Evolutionary conservation across 129 eudicot species (phyloP), one percentile per base, ranked within the genome.

Genomic region (Ambrosia trifida): DNA sequence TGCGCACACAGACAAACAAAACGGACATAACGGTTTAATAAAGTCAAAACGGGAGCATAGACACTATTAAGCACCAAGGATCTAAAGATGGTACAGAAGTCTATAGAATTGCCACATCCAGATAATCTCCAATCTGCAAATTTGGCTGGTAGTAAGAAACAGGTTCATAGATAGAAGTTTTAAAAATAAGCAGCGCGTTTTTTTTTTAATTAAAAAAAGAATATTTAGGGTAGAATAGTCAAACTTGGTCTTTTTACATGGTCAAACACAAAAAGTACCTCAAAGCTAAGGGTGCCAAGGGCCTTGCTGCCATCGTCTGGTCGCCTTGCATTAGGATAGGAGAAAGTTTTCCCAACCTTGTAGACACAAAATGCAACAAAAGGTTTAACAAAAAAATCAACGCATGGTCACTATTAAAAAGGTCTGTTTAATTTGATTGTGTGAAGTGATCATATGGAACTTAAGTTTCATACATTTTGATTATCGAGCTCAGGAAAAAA

Each of bases 51-150:
- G 35, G n/a, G 35, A 56, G 20, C 61, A 54, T 54, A 53, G 32
- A 53, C 28, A 53, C 32, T 19, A 9, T 33, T 38, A 8, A 24
- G 28, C 59, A 19, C 32, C 28, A 14, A 24, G 57, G 20, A 43
- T 36, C 30, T 64, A 38, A 13, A 74, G 44, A 36, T 19, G 7
- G 40, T 41, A 60, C 43, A 24, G 33, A 16, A 53, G 38, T 47
- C 79, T 82, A 84, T 33, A 86, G 75, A 68, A 91, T 88, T 51
- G 97, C 97, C 52, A 91, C 96, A 49, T 88, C 97, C 79, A 91
- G 82, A 77, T 91, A 91, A 75, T 91, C 97, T 51, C 97, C 97
- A 43, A 91, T 88, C 97, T 91, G 96, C 79, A 78, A 50, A 73
- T 62, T 76, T 24, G 7, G 31, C 36, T 10, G 31, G 53, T 17